Evolutionary conservation across 2,329 filamentous ascomycete genomes (phyloP), one percentile per base, ranked within the genome.

Genomic region (Aphanocladium album): DNA sequence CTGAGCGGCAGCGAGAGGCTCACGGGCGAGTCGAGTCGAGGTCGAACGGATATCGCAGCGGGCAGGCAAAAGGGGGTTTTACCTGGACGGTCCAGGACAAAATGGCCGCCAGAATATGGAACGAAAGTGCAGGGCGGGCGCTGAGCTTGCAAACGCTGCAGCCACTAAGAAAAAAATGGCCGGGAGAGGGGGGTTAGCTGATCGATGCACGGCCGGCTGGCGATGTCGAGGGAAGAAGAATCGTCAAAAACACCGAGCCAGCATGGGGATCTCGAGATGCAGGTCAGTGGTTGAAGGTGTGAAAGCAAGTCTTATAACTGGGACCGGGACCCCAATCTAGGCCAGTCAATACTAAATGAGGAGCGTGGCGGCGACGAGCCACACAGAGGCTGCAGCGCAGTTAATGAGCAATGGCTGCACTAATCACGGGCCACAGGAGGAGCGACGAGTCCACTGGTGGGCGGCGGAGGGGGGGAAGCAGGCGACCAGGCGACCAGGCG

Each of bases 221-320:
- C 33, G 39, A 35, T 60, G 57, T 53, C 57, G 50, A 54, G 49
- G 49, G 5, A 37, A 50, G 9, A 21, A 57, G 53, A 56, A 33
- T 47, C 49, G 57, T 53, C 57, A 53, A 23, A 60, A 46, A 46
- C 43, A 37, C 57, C 57, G 11, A 37, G 19, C 57, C 57, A 60
- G 57, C 49, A 60, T 54, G 35, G 39, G 30, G 54, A 45, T 59
- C 56, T 59, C 56, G 37, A 59, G 43, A 45, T 51, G 56, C 47
- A 60, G 55, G 55, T 19, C 33, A 23, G 45, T 30, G 56, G 56
- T 33, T 60, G 46, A 51, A 59, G 12, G 47, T 51, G 56, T 59
- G 56, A 46, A 59, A 59, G 56, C 56, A 57, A 16, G 55, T 57
- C 33, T 58, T 39, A 58, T 43, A 33, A 58, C 47, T 52, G 56